Evolutionary conservation across 2,329 filamentous ascomycete genomes (phyloP).

Genomic region (Phaeophleospora eucalypticola): DNA sequence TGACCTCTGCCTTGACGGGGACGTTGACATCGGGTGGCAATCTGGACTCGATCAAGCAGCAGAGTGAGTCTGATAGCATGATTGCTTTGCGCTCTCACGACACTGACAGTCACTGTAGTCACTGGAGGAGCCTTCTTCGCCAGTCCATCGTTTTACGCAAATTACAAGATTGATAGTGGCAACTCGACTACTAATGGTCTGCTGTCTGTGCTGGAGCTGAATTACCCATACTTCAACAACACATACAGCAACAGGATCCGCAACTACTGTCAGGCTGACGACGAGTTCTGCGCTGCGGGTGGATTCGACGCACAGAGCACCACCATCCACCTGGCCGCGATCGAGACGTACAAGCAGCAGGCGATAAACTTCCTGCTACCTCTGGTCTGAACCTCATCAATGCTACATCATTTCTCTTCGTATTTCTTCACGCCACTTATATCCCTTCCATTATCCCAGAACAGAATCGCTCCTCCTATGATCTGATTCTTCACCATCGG

Average conservation of each 20-base stretch:
- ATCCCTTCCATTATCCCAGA: constrained; percentile 26
- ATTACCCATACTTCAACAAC: constrained; percentile 2
- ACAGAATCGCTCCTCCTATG: constrained; percentile 20
- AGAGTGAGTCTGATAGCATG: not conserved
- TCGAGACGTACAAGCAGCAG: not conserved
- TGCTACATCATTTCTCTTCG: constrained; percentile 9
- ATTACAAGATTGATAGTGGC: constrained; percentile 40
- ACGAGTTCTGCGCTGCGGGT: constrained; percentile 1
- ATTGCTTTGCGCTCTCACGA: not conserved
- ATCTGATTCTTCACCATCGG: constrained; percentile 9
- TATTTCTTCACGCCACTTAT: constrained; percentile 19
- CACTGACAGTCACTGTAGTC: not conserved
- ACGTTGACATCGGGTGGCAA: not conserved
- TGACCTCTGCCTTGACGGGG: constrained; percentile 3
- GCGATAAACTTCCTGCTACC: not conserved
- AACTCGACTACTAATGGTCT: constrained; percentile 48
- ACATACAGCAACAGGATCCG: constrained; percentile 2
- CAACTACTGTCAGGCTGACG: constrained; percentile 3
- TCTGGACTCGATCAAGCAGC: constrained; percentile 2
- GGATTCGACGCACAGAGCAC: not conserved
- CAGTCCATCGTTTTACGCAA: constrained; percentile 1
- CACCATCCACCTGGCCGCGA: not conserved
- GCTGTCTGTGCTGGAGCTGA: not conserved
- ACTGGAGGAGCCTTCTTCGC: constrained; percentile 4
- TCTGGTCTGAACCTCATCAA: not conserved